phyloP scores from a whole-genome alignment of 768 basidiomycete species.

The Auricularia cornea region DNA sequence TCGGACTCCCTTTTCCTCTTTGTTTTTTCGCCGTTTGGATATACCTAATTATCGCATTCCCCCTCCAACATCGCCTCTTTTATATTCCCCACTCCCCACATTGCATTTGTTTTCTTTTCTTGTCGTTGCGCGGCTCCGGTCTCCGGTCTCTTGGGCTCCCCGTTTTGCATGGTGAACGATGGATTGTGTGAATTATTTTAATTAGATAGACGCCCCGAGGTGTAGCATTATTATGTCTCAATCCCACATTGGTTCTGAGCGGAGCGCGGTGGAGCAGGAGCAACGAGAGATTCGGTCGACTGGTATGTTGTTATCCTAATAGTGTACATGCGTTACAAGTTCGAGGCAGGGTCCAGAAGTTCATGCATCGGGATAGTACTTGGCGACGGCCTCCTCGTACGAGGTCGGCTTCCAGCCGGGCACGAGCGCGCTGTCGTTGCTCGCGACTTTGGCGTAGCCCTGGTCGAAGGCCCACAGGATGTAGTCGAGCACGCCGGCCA shows the following conservation, averaged over 20 bases:
- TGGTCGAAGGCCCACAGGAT: not conserved
- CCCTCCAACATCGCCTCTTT: too few species aligned
- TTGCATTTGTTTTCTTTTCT: not conserved
- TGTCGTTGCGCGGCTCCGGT: not conserved
- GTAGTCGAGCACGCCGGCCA: not conserved
- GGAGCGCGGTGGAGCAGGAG: too few species aligned
- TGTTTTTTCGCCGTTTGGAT: too few species aligned
- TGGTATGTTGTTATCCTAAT: too few species aligned
- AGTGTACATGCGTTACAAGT: too few species aligned
- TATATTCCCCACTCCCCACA: too few species aligned
- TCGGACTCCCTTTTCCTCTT: too few species aligned
- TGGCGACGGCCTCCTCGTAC: not conserved
- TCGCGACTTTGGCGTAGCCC: not conserved
- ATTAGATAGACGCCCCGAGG: not conserved
- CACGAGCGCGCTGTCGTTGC: not conserved
- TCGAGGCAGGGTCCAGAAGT: too few species aligned
- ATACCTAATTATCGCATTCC: too few species aligned
- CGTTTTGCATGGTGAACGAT: not conserved
- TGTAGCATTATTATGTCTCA: not conserved
- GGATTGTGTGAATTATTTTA: not conserved
- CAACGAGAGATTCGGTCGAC: too few species aligned
- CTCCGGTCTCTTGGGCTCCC: not conserved
- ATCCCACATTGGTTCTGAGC: too few species aligned
- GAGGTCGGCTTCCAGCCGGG: not conserved
- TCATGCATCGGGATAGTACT: too few species aligned